Percentiles rank a stretch among this genome's conserved stretches.
Conservation (phyloP, 495 filamentous ascomycete species). For the Penicillium cataractarum region DNA sequence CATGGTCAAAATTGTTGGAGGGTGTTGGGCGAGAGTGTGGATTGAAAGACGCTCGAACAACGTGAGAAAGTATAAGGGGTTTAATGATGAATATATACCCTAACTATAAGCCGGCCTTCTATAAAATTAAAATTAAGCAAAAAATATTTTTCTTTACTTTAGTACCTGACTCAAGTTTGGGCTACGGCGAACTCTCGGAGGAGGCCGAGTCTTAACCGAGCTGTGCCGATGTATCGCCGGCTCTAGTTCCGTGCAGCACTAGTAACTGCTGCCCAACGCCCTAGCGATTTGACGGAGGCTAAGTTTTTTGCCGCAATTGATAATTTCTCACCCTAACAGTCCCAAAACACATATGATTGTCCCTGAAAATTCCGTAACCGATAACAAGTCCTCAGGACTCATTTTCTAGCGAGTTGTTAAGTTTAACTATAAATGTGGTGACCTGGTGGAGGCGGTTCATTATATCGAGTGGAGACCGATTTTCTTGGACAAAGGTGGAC, state of each 20-base stretch:
- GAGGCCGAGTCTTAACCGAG: constrained; percentile 4
- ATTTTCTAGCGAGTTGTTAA: background rate
- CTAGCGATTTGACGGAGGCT: background rate
- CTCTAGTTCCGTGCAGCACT: background rate
- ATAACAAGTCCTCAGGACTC: background rate
- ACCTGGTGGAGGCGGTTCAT: background rate
- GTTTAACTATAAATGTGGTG: background rate
- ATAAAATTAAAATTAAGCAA: background rate
- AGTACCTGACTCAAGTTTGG: background rate
- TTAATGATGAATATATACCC: background rate
- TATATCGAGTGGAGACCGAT: background rate
- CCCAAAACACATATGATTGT: background rate
- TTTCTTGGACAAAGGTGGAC: background rate
- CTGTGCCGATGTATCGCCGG: constrained; percentile 3
- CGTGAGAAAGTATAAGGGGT: background rate
- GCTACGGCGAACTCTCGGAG: background rate
- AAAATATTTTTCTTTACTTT: background rate
- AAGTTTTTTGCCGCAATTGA: background rate
- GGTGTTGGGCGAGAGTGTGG: background rate
- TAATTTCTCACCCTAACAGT: background rate
- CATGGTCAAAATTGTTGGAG: background rate
- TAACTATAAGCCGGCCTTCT: background rate
- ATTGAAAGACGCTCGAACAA: background rate
- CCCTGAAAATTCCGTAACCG: background rate
- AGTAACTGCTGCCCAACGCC: background rate